These are phyloP conservation scores for Knoxdaviesia capensis DNA, from an alignment of 2,329 filamentous ascomycete species.

Conservation along the genomic window DNA sequence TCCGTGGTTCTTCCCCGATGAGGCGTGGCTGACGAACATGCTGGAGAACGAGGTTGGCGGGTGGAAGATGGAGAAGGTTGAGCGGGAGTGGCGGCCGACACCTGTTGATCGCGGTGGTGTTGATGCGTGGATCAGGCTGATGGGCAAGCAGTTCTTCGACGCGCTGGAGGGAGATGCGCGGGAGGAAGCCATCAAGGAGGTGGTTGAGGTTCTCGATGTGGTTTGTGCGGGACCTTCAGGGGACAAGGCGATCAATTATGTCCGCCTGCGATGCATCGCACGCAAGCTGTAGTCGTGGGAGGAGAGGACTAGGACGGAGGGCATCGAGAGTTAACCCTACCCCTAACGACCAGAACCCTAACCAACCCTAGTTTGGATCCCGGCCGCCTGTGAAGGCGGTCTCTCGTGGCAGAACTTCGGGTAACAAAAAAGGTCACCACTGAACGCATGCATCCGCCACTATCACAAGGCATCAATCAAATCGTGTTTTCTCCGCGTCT, in stretches of 20 bases:
- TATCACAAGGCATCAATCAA: too few relatives aligned
- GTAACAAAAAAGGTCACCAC: too few relatives aligned
- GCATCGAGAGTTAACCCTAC: background rate
- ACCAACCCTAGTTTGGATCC: too few relatives aligned
- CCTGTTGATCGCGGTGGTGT: slow-evolving; percentile 35
- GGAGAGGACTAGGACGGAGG: slow-evolving; percentile 11
- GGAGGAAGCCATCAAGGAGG: slow-evolving; percentile 32
- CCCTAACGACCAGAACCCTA: too few relatives aligned
- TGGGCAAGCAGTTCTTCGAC: slow-evolving; percentile 39
- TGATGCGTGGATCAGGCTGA: slow-evolving; percentile 44
- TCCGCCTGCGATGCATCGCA: slow-evolving; percentile 28
- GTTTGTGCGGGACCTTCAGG: slow-evolving; percentile 36
- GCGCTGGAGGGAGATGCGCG: slow-evolving; percentile 24
- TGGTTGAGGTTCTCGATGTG: slow-evolving; percentile 29
- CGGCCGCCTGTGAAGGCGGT: too few relatives aligned
- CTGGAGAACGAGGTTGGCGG: slow-evolving; percentile 23
- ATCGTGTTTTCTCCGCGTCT: too few relatives aligned
- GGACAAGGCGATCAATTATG: slow-evolving; percentile 32
- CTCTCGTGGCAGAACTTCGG: too few relatives aligned
- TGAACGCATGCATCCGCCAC: too few relatives aligned
- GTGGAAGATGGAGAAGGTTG: slow-evolving; percentile 28
- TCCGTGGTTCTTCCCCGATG: slow-evolving; percentile 57
- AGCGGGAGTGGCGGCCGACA: slow-evolving; percentile 47
- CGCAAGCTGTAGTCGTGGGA: slow-evolving; percentile 12
- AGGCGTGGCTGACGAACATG: slow-evolving; percentile 29